Base-by-base conservation (phyloP, 2,329 filamentous ascomycete genomes). In the Knoxdaviesia capensis region DNA sequence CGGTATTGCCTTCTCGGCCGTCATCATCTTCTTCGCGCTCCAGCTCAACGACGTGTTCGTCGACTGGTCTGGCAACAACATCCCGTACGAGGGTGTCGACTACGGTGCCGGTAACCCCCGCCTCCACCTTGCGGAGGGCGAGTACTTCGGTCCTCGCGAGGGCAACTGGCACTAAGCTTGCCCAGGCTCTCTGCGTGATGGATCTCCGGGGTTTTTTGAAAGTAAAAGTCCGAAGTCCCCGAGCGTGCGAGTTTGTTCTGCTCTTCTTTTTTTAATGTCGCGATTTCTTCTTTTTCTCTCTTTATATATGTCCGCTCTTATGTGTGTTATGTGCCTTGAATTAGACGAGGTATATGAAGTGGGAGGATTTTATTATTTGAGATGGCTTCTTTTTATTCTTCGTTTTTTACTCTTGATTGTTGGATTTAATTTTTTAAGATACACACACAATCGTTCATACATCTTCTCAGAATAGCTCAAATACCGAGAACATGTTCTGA, bases 11-110 rank as follows among this genome's bases (percentile, higher is more conserved):
- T 61, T 71, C 39, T 54, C 65, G 0, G 66, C 57, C 41, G 61
- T 71, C 46, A 54, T 71, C 48, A 68, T 71, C 46, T 69, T 71
- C 58, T 72, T 71, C 48, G 57, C 61, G 9, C 52, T 71, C 10
- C 60, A 68, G 47, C 65, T 60, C 48, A 57, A 58, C n/a, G 56
- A 56, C 5, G 53, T 59, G 4, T 51, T 59, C 29, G 49, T 69
- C 38, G 47, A 60, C 6, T 69, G 66, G 66, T 69, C 65, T 65
- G 66, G 66, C 33, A 69, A 69, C 48, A 53, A 48, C 11, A 54
- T 62, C 6, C 53, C 59, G 4, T 54, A 56, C 10, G 47, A 56
- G 41, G 64, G 63, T 31, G 64, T 63, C 36, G 64, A 67, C 48
- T 59, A 56, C 43, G 48, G 52, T 10, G 54, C 59, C 4, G 66